Evolutionary conservation across 2,329 filamentous ascomycete genomes (phyloP), one percentile per base, ranked within the genome.

Genomic region (Colletotrichum magnum): DNA sequence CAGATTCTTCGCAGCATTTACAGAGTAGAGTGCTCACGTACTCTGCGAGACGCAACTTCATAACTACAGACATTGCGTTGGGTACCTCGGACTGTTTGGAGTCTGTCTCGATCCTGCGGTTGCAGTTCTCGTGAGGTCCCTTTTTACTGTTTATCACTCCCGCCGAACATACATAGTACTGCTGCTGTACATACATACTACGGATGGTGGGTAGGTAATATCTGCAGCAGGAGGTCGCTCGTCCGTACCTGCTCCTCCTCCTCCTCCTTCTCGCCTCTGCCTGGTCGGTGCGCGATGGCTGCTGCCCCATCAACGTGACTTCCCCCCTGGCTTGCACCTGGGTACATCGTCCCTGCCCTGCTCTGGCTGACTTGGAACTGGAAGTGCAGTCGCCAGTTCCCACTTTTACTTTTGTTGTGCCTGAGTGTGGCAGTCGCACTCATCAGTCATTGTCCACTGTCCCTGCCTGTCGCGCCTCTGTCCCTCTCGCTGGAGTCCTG

Each of bases 301-400:
- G 61, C 61, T 69, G 54, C 62, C 66, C 66, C 66, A 69, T 69
- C 66, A 65, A 69, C 61, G 62, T 60, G 47, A 66, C n/a, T 51
- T 43, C 26, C 32, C 41, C 57, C 32, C 43, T 59, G 24, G 41
- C 16, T 16, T 43, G 41, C 41, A 36, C 2, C 21, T 24, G 21
- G 21, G 21, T 68, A 51, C 64, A 45, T 64, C 58, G 52, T 51
- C 58, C 39, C 52, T 36, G 45, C 52, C 52, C 52, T 52, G 58
- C 45, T 41, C 41, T 52, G 24, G 36, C 36, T 56, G 48, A 61
- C 63, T 53, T 66, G 57, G 63, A 61, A 50, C 48, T 36, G 57
- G 63, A 61, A 50, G 53, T 36, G 57, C 43, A 58, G 64, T 64
- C 60, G 61, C 53, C 32, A 36, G 54, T 53, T 7, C 52, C 62